phyloP scores from a whole-genome alignment of 2,329 filamentous ascomycete genomes.

The Colletotrichum lupini region DNA sequence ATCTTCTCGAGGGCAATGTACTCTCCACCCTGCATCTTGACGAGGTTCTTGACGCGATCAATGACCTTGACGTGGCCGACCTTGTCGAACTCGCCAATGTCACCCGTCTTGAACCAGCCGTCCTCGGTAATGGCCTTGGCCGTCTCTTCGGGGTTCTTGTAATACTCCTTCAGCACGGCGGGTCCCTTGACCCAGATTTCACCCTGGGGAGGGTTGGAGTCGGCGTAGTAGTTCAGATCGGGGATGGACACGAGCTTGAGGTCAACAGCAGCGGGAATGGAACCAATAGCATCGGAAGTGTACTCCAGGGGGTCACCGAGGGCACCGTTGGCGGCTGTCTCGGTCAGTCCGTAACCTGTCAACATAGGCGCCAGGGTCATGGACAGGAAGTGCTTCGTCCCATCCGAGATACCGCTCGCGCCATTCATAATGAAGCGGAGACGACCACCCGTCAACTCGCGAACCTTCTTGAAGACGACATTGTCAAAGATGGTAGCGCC shows the following conservation, averaged over 20 bases:
- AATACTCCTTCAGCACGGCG: slow-evolving; percentile 82
- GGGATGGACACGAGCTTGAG: slow-evolving; percentile 92
- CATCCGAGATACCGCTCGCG: slow-evolving; percentile 87
- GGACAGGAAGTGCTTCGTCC: slow-evolving; percentile 91
- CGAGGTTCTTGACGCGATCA: slow-evolving; percentile 97
- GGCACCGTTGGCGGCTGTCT: slow-evolving; percentile 88
- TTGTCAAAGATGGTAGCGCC: slow-evolving; percentile 79
- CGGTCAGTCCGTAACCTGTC: slow-evolving; percentile 91
- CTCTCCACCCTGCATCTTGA: slow-evolving; percentile 95
- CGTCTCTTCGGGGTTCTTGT: slow-evolving; percentile 87
- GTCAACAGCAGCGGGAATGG: slow-evolving; percentile 81
- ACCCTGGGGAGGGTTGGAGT: slow-evolving; percentile 83
- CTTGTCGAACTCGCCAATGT: slow-evolving; percentile 89
- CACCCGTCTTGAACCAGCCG: slow-evolving; percentile 97
- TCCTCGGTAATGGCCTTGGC: slow-evolving; percentile 80
- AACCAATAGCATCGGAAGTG: slow-evolving; percentile 81
- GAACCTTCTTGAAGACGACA: slow-evolving; percentile 92
- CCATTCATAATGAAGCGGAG: slow-evolving; percentile 95
- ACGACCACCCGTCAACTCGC: slow-evolving; percentile 87
- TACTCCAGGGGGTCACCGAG: slow-evolving; percentile 87
- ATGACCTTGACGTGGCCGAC: slow-evolving; percentile 87
- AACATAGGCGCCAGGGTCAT: slow-evolving; percentile 96
- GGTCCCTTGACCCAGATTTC: slow-evolving; percentile 90
- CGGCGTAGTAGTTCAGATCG: slow-evolving; percentile 86
- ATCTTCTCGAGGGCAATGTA: slow-evolving; percentile 98